Base-by-base conservation (phyloP, 345 rosid genomes). In the Pistacia vera region DNA sequence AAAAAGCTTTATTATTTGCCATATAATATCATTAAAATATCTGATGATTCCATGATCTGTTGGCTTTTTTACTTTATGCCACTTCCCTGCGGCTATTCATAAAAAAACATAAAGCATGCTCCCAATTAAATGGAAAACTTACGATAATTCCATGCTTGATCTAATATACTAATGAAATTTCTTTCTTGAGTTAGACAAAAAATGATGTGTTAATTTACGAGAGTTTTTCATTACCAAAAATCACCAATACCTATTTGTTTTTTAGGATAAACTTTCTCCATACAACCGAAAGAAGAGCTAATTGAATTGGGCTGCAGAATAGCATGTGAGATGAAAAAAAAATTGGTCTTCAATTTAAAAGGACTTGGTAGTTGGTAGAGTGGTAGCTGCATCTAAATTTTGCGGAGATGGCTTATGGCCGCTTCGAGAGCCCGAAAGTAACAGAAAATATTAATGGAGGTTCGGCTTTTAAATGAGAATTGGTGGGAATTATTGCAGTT, bases 31-130 rank as follows among this genome's bases (percentile, higher is more conserved):
- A 41, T 57, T 12, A 58, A 58, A 56, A 56, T 14, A 17, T 18
- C 57, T 61, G 3, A 49, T 51, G 33, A 49, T 33, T 18, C 46
- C 33, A 1, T 25, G 0, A 8, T 58, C 8, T 28, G 55, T 41
- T 72, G 66, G 63, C 63, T n/a, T 71, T 59, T 58, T 46, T 59
- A 56, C 66, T 11, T 35, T 4, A 22, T 14, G 44, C 41, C 12
- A 44, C 12, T 71, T 59, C 60, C 72, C 10, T 38, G 38, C 33
- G 28, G 72, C 54, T 41, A 58, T 36, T 57, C 63, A 38, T 70
- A 56, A 9, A 25, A 69, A 69, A 69, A 69, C 28, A 52, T 18
- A 18, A 18, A 11, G 35, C 48, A 41, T 71, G 12, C n/a, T 71
- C 41, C 38, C 25, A 41, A 13, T 13, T 41, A 25, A 11, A 14